Percentiles rank a stretch among this genome's conserved stretches.
These are phyloP conservation scores for Metarhizium humberi DNA, from an alignment of 2,329 filamentous ascomycete species.

Conservation along the genomic window DNA sequence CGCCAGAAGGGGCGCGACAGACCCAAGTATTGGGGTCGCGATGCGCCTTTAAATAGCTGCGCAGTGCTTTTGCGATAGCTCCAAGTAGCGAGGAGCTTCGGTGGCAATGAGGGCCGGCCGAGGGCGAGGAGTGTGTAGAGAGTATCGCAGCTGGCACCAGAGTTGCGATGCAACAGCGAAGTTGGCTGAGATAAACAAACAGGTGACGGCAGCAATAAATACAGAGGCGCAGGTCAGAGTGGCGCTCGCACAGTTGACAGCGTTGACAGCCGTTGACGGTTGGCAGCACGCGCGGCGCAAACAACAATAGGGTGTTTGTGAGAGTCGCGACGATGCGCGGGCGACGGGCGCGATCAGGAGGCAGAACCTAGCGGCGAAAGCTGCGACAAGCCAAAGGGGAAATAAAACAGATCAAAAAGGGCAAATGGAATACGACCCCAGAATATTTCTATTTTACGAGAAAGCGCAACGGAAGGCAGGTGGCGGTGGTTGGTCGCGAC, in stretches of 20 bases:
- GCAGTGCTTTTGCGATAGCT: not conserved
- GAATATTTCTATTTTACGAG: not conserved
- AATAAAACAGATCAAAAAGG: not conserved
- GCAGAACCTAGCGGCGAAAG: not conserved
- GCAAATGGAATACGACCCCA: not conserved
- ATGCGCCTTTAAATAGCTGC: not conserved
- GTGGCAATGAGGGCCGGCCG: not conserved
- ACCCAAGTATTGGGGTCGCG: not conserved
- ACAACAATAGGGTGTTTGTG: not conserved
- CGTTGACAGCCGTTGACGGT: slow-evolving; percentile 3
- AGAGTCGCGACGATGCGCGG: slow-evolving; percentile 4
- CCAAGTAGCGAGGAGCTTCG: not conserved
- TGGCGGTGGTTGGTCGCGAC: slow-evolving; percentile 9
- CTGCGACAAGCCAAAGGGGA: not conserved
- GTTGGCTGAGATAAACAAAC: not conserved
- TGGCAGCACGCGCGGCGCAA: slow-evolving; percentile 4
- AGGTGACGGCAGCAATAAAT: not conserved
- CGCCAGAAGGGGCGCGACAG: not conserved
- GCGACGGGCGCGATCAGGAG: slow-evolving; percentile 1
- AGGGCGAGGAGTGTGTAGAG: not conserved
- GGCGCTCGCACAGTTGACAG: not conserved
- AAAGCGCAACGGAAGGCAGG: not conserved
- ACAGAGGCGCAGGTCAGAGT: not conserved
- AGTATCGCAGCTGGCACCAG: not conserved
- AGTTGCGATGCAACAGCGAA: not conserved